These are phyloP conservation scores for Lactarius akahatsu DNA, from an alignment of 768 basidiomycete genomes.

Conservation along the genomic window DNA sequence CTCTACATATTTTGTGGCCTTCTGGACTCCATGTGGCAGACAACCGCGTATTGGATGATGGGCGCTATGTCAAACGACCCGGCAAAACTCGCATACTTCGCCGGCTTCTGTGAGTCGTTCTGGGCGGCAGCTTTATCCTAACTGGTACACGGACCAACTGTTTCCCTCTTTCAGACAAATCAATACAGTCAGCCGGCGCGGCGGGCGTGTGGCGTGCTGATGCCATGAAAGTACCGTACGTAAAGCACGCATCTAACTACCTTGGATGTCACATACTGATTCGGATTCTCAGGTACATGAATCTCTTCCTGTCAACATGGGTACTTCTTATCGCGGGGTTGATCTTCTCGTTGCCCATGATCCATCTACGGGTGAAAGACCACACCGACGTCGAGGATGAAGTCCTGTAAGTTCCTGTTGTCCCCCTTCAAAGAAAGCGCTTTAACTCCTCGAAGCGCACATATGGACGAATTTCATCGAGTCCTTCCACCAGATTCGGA, in stretches of 20 bases:
- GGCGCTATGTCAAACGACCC: constrained; percentile 86
- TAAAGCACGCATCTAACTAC: constrained; percentile 21
- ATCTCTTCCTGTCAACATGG: constrained; percentile 74
- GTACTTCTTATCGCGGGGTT: constrained; percentile 64
- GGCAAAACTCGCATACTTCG: constrained; percentile 73
- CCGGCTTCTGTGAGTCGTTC: constrained; percentile 69
- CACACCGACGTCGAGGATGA: constrained; percentile 55
- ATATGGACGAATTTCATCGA: constrained; percentile 18
- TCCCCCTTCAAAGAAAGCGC: not conserved
- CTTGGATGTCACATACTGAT: constrained; percentile 7
- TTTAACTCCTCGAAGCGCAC: constrained; percentile 8
- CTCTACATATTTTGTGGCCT: constrained; percentile 73
- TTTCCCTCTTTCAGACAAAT: constrained; percentile 53
- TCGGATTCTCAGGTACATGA: constrained; percentile 51
- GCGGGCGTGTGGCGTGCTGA: constrained; percentile 74
- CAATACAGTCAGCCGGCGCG: constrained; percentile 73
- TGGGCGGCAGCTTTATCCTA: not conserved
- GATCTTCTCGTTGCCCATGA: constrained; percentile 70
- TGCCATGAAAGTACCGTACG: constrained; percentile 59
- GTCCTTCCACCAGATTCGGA: constrained; percentile 14
- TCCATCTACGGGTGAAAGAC: constrained; percentile 66
- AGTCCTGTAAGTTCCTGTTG: constrained; percentile 44
- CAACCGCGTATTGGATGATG: constrained; percentile 78
- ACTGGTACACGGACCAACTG: not conserved
- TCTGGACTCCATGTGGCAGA: constrained; percentile 85